A percentile compares a stretch with the other conserved stretches of the same genome.
These are phyloP conservation scores for Gelatoporia subvermispora DNA, from an alignment of 768 basidiomycete species.

Conservation along the genomic window DNA sequence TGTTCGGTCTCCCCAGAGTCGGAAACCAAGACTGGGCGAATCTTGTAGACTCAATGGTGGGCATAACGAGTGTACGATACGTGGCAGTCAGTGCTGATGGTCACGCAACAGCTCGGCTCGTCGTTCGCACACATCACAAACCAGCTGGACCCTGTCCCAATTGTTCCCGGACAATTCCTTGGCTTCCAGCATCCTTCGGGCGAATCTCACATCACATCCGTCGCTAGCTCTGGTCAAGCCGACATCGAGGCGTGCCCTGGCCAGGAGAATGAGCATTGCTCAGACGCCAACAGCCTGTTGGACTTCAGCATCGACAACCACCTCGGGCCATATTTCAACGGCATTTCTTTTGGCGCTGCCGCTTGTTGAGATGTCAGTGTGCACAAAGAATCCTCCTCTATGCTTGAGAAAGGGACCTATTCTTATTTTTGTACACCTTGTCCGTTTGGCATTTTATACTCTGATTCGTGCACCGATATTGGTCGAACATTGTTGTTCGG, in stretches of 20 bases:
- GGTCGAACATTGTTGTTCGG: no score
- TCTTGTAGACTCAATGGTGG: slow-evolving; percentile 21
- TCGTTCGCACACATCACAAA: slow-evolving; percentile 52
- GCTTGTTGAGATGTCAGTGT: no score
- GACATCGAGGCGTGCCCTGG: slow-evolving; percentile 23
- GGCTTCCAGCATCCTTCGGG: slow-evolving; percentile 42
- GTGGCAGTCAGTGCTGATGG: background rate
- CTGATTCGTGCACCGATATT: no score
- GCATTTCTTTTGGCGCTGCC: slow-evolving; percentile 19
- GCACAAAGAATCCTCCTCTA: no score
- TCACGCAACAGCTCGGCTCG: slow-evolving; percentile 9
- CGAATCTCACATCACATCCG: slow-evolving; percentile 30
- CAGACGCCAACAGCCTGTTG: slow-evolving; percentile 18
- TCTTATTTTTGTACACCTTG: no score
- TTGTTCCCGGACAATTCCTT: slow-evolving; percentile 28
- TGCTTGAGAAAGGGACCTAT: no score
- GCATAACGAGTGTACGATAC: background rate
- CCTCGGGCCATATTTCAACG: slow-evolving; percentile 22
- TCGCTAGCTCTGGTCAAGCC: slow-evolving; percentile 11
- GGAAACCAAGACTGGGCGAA: slow-evolving; percentile 29
- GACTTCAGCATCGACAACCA: slow-evolving; percentile 20
- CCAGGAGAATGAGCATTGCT: slow-evolving; percentile 26
- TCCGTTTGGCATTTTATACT: no score
- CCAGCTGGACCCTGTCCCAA: slow-evolving; percentile 36
- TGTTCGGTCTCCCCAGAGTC: slow-evolving; percentile 27